phyloP scores from a whole-genome alignment of 2,329 filamentous ascomycete species.

The Colletotrichum melonis region DNA sequence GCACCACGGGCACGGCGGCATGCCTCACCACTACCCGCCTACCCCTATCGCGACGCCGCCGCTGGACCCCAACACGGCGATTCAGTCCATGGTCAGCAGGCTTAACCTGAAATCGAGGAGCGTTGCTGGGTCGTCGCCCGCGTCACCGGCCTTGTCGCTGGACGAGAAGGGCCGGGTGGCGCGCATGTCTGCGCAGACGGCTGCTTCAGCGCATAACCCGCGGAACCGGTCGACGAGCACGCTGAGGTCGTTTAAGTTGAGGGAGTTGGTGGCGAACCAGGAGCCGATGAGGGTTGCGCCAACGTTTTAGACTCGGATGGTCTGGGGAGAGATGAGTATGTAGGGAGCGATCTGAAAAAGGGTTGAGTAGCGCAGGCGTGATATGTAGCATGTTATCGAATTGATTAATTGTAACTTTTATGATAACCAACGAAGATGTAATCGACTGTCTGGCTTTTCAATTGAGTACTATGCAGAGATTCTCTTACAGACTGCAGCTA shows the following conservation, averaged over 20 bases:
- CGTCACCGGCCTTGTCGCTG: constrained; percentile 37
- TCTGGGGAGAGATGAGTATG: background rate
- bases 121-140: constrained; percentile 32
- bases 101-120: constrained; percentile 46
- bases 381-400: no score
- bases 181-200: constrained; percentile 16
- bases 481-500: no score
- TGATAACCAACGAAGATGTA: no score
- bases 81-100: constrained; percentile 47
- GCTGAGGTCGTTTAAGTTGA: constrained; percentile 39
- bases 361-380: no score
- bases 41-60: constrained; percentile 40
- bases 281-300: constrained; percentile 23
- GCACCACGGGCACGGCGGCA: constrained; percentile 5
- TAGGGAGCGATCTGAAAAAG: background rate
- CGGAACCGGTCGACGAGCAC: constrained; percentile 37
- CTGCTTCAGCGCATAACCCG: background rate
- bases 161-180: constrained; percentile 26
- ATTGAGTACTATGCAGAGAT: no score
- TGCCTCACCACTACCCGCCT: constrained; percentile 37
- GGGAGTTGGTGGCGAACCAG: constrained; percentile 32
- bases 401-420: no score
- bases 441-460: no score
- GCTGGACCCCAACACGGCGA: constrained; percentile 41
- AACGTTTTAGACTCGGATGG: background rate